These are phyloP conservation scores for Globisporangium rhizosaccharum DNA, from an alignment of 352 stramenopile species.

Conservation along the genomic window DNA sequence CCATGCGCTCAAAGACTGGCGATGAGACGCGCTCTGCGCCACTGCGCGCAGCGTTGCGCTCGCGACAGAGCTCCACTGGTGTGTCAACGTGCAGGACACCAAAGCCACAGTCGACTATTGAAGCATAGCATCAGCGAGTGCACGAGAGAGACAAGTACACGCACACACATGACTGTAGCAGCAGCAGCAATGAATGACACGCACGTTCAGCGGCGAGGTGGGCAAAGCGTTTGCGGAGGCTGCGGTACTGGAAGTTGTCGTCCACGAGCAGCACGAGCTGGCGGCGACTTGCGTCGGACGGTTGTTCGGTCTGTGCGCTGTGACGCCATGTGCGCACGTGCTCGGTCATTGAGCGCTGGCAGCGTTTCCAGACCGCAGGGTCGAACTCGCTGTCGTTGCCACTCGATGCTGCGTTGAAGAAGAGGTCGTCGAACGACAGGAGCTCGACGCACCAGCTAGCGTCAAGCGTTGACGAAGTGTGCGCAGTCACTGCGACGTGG, in stretches of 20 bases:
- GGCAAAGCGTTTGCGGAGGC: constrained; percentile 62
- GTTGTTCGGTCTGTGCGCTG: background rate
- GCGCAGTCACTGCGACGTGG: background rate
- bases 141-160: background rate
- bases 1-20: constrained; percentile 45
- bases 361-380: constrained; percentile 42
- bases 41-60: constrained; percentile 33
- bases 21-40: constrained; percentile 27
- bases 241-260: constrained; percentile 69
- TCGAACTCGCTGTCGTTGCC: constrained; percentile 25
- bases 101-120: constrained; percentile 34
- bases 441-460: constrained; percentile 16
- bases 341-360: constrained; percentile 40
- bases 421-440: constrained; percentile 64
- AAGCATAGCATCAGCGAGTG: constrained; percentile 7
- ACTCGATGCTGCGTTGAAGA: constrained; percentile 18
- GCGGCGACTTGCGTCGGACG: background rate
- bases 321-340: constrained; percentile 18
- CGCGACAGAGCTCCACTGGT: constrained; percentile 21
- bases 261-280: constrained; percentile 52
- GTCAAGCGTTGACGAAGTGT: background rate
- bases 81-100: constrained; percentile 34
- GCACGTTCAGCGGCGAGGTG: constrained; percentile 44
- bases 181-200: background rate
- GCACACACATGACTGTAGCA: background rate